phyloP scores from a whole-genome alignment of 2,329 filamentous ascomycete genomes.

The Aspergillus tanneri region DNA sequence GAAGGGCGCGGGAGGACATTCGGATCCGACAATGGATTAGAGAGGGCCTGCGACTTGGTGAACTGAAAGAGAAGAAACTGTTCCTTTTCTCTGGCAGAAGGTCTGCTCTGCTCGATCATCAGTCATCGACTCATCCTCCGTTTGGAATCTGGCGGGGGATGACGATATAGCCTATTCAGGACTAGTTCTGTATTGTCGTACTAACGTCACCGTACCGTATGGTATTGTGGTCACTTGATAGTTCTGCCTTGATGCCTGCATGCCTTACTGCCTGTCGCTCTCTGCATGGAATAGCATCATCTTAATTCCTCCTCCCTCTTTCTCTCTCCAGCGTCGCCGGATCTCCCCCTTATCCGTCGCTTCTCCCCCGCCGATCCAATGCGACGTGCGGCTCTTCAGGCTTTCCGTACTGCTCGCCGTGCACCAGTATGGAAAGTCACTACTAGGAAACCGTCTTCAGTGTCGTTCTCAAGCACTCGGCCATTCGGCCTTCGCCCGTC shows the following conservation, averaged over 20 bases:
- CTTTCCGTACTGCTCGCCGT: constrained; percentile 49
- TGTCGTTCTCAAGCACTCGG: constrained; percentile 40
- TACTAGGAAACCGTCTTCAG: constrained; percentile 35
- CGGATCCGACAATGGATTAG: neutral
- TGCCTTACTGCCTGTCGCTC: neutral
- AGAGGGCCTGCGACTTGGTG: neutral
- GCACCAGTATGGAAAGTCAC: constrained; percentile 45
- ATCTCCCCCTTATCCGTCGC: constrained; percentile 1
- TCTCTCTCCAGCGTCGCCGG: constrained; percentile 14
- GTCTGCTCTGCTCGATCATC: too few species aligned
- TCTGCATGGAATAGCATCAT: neutral
- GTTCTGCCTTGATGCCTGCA: constrained; percentile 8
- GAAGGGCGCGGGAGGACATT: constrained; percentile 67
- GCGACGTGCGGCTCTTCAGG: constrained; percentile 49
- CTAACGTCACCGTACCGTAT: constrained; percentile 7
- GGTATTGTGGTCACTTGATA: neutral
- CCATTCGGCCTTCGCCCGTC: constrained; percentile 37
- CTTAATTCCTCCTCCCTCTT: neutral
- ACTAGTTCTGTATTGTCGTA: constrained; percentile 21
- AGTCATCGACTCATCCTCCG: constrained; percentile 7
- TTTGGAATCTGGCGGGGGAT: constrained; percentile 31
- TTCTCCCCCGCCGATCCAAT: constrained; percentile 35
- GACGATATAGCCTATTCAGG: constrained; percentile 31
- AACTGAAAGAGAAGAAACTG: neutral
- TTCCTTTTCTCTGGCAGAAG: too few species aligned